Percentiles rank a stretch among this genome's conserved stretches.
These are phyloP conservation scores for Albizia julibrissin DNA, from an alignment of 306 rosid genomes.

Conservation along the genomic window DNA sequence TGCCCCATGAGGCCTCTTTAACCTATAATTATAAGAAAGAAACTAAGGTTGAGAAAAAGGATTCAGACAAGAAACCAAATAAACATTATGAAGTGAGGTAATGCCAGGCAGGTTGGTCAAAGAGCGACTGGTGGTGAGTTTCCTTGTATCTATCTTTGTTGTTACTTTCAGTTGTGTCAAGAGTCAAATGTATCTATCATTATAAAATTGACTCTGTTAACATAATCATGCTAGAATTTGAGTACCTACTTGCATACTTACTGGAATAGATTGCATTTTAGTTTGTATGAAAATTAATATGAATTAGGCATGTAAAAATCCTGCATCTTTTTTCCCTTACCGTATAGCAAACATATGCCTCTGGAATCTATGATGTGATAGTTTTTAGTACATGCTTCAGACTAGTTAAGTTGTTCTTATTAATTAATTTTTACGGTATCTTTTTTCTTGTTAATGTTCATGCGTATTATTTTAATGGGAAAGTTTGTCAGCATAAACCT, in stretches of 20 bases:
- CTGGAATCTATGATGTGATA: background rate
- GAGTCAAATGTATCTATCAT: background rate
- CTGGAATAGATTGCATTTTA: background rate
- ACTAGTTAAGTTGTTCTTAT: background rate
- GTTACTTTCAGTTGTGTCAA: background rate
- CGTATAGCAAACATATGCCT: background rate
- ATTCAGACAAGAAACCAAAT: constrained; percentile 42
- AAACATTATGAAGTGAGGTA: constrained; percentile 51
- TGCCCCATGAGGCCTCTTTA: constrained; percentile 40
- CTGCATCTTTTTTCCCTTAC: no score
- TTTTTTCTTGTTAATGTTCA: background rate
- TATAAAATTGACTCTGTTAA: background rate
- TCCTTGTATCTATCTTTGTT: constrained; percentile 10
- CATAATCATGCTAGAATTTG: background rate
- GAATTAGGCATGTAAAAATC: background rate
- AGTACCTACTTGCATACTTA: background rate
- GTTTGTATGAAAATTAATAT: background rate
- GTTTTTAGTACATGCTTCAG: background rate
- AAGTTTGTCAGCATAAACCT: background rate
- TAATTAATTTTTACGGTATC: background rate
- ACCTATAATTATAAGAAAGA: constrained; percentile 47
- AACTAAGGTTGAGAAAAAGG: constrained; percentile 39
- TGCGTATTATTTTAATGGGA: background rate
- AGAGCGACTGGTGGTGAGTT: constrained; percentile 59
- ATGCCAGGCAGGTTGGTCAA: constrained; percentile 58